Conservation (phyloP, 2,329 filamentous ascomycete genomes). For the Sarocladium brachiariae region DNA sequence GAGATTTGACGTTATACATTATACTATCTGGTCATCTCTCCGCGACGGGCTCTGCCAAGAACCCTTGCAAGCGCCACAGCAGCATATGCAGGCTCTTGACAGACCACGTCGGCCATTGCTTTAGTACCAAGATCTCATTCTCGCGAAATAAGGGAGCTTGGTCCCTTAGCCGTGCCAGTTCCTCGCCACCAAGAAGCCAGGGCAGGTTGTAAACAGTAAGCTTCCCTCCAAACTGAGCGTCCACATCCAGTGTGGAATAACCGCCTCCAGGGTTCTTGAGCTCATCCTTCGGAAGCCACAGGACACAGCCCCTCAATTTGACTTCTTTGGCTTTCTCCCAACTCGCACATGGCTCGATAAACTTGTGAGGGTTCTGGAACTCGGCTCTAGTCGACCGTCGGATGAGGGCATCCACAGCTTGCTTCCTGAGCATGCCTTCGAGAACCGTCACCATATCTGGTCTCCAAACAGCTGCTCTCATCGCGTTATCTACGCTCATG, state of each 20-base stretch:
- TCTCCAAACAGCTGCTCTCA: constrained; percentile 16
- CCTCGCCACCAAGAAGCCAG: constrained; percentile 42
- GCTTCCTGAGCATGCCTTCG: constrained; percentile 41
- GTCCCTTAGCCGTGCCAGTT: constrained; percentile 30
- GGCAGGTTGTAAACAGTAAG: constrained; percentile 47
- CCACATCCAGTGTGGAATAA: constrained; percentile 39
- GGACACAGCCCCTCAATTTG: constrained; percentile 36
- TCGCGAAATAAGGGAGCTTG: constrained; percentile 26
- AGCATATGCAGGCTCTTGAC: constrained; percentile 40
- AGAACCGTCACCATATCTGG: constrained; percentile 49
- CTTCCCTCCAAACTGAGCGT: constrained; percentile 25
- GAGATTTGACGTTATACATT: neutral
- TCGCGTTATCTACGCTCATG: constrained; percentile 16
- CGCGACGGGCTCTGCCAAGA: constrained; percentile 25
- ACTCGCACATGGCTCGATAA: constrained; percentile 30
- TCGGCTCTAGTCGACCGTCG: constrained; percentile 23
- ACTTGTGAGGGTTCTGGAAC: constrained; percentile 20
- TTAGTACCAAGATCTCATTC: constrained; percentile 36
- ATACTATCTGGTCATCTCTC: neutral
- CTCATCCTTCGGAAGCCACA: constrained; percentile 30
- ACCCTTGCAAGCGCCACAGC: constrained; percentile 55
- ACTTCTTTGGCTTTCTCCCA: constrained; percentile 38
- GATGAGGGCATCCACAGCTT: constrained; percentile 39
- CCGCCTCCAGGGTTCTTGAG: constrained; percentile 4
- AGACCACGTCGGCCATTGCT: constrained; percentile 26